Base-by-base conservation (phyloP, 495 filamentous ascomycete species). In the Elasticomyces elasticus region DNA sequence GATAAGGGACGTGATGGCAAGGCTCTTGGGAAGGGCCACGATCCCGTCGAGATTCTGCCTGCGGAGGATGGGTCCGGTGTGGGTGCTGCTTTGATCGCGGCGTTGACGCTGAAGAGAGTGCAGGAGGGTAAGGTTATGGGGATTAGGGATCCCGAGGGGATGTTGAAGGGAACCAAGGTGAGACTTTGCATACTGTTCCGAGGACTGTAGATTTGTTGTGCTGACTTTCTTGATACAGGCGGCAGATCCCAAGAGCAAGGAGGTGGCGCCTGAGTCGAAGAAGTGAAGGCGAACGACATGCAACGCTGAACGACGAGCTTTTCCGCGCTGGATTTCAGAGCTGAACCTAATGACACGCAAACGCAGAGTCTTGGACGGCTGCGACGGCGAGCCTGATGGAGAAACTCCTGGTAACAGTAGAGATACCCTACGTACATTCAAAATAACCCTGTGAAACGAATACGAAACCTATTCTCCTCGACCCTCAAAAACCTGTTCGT, bases 1-100 rank as follows among this genome's bases (percentile, higher is more conserved):
- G 76, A 81, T 2, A 78, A 79, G 46, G 79, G 77, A 72, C 75
- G 73, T 48, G 72, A 77, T 63, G 62, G 72, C 10, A 84, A 85
- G 67, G 78, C 84, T 64, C 22, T 61, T 4, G 58, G 58, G 3
- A 53, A 54, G 20, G 57, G 61, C 1, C 42, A 59, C 26, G 91
- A 97, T 66, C 89, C 87, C 40, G 81, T 97, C 31, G 79, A 81
- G 70, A 84, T 97, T 56, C 61, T 89, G 62, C 83, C 88, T 20
- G 89, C 91, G 27, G 91, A 97, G 74, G 91, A 97, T 68, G 91
- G 91, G 54, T 86, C 81, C 54, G 91, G 91, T 79, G 91, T 97
- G n/a, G 91, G 91, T 51, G 91, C 91, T 51, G 91, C 91, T 0
- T 71, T 96, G 43, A 95, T 97, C 74, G 91, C 91, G 15, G 91